Evolutionary conservation across 345 rosid genomes (phyloP).

Genomic region (Geranium brycei): DNA sequence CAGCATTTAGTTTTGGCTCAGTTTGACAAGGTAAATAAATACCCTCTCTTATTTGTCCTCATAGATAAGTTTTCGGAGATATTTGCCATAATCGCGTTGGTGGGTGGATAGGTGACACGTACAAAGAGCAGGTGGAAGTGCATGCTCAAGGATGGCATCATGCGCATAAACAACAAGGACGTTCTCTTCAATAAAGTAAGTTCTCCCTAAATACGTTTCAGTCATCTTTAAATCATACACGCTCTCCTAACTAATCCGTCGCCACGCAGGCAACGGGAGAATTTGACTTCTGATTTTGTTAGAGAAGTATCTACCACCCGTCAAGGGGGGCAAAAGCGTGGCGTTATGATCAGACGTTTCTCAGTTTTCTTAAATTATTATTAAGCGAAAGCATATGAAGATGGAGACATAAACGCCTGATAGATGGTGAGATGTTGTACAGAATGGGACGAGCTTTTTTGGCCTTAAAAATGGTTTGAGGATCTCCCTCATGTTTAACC

Average conservation of each 20-base stretch:
- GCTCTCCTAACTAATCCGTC: not conserved
- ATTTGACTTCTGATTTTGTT: conserved; percentile 62
- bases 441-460: no score
- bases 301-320: no score
- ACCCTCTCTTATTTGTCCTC: not conserved
- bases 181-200: conserved; percentile 83
- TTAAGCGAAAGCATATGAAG: conserved; percentile 12
- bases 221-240: not conserved
- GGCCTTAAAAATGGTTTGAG: no score
- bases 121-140: conserved; percentile 97
- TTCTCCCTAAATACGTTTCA: no score
- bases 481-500: no score
- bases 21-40: conserved; percentile 75
- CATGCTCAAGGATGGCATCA: conserved; percentile 85
- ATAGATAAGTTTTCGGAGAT: no score
- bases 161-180: conserved; percentile 93
- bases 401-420: conserved; percentile 5
- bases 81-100: conserved; percentile 1
- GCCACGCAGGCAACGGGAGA: conserved; percentile 73
- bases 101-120: conserved; percentile 55
- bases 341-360: conserved; percentile 7
- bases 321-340: conserved; percentile 1
- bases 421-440: no score
- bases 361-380: no score
- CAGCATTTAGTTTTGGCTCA: conserved; percentile 95